phyloP scores from a whole-genome alignment of 106 monocot genomes.

The Phalaenopsis aphrodite region DNA sequence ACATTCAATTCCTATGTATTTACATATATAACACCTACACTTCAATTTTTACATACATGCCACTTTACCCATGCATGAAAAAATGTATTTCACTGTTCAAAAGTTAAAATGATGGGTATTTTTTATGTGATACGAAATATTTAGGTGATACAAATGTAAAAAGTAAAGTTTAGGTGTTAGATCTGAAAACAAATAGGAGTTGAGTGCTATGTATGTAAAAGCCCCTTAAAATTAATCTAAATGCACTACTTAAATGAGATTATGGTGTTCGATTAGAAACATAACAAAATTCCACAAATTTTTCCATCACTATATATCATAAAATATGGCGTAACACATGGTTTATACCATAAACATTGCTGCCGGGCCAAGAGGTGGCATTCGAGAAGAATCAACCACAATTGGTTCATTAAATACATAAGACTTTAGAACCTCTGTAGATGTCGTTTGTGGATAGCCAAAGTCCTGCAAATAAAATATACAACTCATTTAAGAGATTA shows the following conservation, averaged over 20 bases:
- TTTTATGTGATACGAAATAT: too few species aligned
- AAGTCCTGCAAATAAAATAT: conserved; percentile 54
- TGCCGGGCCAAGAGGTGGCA: conserved; percentile 90
- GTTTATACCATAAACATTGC: conserved; percentile 93
- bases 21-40: too few species aligned
- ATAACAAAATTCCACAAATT: neutral
- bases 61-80: too few species aligned
- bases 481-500: neutral
- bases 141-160: too few species aligned
- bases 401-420: conserved; percentile 98
- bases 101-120: too few species aligned
- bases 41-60: too few species aligned
- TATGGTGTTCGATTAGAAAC: neutral
- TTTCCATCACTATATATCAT: neutral
- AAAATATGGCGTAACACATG: neutral
- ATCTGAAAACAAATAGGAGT: too few species aligned
- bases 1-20: too few species aligned
- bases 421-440: conserved; percentile 92
- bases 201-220: too few species aligned
- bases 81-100: too few species aligned
- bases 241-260: neutral
- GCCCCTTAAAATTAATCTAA: neutral
- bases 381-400: conserved; percentile 61
- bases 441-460: conserved; percentile 96
- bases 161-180: too few species aligned